Base-by-base conservation (phyloP, 179 eudicot species). In the Patellifolia procumbens region DNA sequence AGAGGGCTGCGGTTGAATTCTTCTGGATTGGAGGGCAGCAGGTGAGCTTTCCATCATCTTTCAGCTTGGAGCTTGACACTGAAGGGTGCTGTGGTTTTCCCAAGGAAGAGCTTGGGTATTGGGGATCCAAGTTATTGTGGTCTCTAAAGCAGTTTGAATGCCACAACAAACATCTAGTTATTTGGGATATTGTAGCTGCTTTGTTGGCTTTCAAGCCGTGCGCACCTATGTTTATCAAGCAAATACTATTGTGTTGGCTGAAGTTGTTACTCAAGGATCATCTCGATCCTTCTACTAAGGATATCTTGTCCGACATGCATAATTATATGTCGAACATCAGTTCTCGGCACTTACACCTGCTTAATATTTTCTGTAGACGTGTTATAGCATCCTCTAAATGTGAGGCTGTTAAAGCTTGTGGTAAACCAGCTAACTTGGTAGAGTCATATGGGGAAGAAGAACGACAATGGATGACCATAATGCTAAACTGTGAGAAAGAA, bases 11-110 rank as follows among this genome's bases (percentile, higher is more conserved):
- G 48, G 83, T 93, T 75, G 99, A 95, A 82, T 95, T 95, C 83
- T 90, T 95, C 70, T 95, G 99, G 99, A 88, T 89, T 49, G 97
- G 95, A 78, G 98, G 97, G 73, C 97, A 88, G 79, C 87, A 88
- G 64, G 71, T 74, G 64, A 78, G 81, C 16, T 28, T 74, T 56
- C 64, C 85, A 42, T 78, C 74, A 34, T 26, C 68, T 60, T 7
- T 46, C 39, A 55, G 72, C 80, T 74, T 78, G 53, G 85, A 86
- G 29, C 76, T 80, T 53, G 82, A 82, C 52, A 70, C 79, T 39
- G 77, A 83, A 84, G 72, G 70, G 39, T 79, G 74, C 80, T 72
- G 87, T 75, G 91, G 85, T 79, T 85, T 92, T 66, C 72, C 90
- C 1, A 82, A 86, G 62, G 79, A 80, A 61, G 98, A 95, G 46